Conservation (phyloP, 768 basidiomycete genomes). For the Trametopsis cervina region DNA sequence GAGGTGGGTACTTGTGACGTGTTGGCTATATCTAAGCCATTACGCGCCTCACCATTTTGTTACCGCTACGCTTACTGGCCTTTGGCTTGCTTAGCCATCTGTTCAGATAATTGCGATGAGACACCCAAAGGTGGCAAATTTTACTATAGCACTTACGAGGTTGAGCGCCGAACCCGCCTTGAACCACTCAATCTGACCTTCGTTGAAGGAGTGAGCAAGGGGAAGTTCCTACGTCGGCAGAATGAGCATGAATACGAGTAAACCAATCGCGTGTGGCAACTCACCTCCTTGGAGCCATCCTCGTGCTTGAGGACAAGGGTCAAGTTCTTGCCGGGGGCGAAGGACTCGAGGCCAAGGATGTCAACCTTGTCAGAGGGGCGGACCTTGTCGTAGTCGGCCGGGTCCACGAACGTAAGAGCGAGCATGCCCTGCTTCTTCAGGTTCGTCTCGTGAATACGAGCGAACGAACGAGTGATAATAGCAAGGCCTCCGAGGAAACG, state of each 20-base stretch:
- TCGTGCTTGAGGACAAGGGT: conserved; percentile 75
- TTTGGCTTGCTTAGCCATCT: conserved; percentile 6
- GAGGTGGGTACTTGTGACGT: too few relatives aligned
- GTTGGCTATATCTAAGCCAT: too few relatives aligned
- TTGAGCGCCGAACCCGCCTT: conserved; percentile 95
- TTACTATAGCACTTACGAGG: conserved; percentile 46
- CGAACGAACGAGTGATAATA: conserved; percentile 94
- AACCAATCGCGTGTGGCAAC: conserved; percentile 13
- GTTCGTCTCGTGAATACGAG: conserved; percentile 97
- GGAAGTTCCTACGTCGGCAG: conserved; percentile 45
- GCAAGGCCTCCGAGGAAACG: conserved; percentile 93
- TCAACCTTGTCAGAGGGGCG: conserved; percentile 82
- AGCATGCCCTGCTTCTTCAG: conserved; percentile 99
- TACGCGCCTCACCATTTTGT: too few relatives aligned
- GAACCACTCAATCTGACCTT: conserved; percentile 98
- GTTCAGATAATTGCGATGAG: background rate
- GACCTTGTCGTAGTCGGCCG: conserved; percentile 92
- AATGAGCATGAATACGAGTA: conserved; percentile 12
- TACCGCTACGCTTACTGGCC: too few relatives aligned
- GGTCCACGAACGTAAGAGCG: conserved; percentile 86
- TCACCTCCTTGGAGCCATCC: conserved; percentile 66
- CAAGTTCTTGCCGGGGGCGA: conserved; percentile 90
- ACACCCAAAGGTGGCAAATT: too few relatives aligned
- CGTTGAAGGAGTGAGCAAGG: conserved; percentile 92
- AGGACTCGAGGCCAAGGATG: conserved; percentile 82